Base-by-base conservation (phyloP, 768 basidiomycete genomes). In the Gymnopilus dilepis region DNA sequence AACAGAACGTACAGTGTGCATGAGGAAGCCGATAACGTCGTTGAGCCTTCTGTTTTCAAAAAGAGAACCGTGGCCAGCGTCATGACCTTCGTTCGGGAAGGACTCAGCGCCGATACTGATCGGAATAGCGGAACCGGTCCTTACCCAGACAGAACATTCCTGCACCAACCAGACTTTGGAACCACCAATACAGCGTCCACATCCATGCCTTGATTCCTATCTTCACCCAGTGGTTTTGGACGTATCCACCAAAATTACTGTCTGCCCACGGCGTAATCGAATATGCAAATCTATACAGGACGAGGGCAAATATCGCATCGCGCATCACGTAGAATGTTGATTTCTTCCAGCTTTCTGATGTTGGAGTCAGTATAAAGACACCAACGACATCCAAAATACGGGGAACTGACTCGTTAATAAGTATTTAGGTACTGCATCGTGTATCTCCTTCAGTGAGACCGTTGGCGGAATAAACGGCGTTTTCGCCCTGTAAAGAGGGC, bases 71-170 rank as follows among this genome's bases (percentile, higher is more conserved):
- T 83, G 82, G 2, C 80, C 81, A 4, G 81, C 80, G 60, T 83
- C 80, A 53, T 82, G 81, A 6, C 77, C 79, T 82, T 30, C 11
- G 24, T 13, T 19, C 22, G 38, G 28, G 9, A 11, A 15, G 12
- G 34, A 2, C 34, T 30, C 6, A 38, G 26, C 45, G 24, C 47
- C 47, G 15, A 31, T 50, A 30, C 6, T 24, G 6, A 37, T 21
- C 26, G 21, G 13, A 19, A 21, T 21, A 37, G 31, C 38, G 42
- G 6, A 41, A 60, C 40, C 11, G 38, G 48, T n/a, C 37, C 31
- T 69, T 55, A 84, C 83, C 84, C 17, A 86, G 70, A 63, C 83
- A 84, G 59, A 84, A 86, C 33, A 85, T 76, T 8, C 84, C 82
- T 13, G 81, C 82, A 60, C 78, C 78, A 2, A 81, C 80, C 33